phyloP scores from a whole-genome alignment of 2,329 filamentous ascomycete genomes.

The Beauveria sp. region DNA sequence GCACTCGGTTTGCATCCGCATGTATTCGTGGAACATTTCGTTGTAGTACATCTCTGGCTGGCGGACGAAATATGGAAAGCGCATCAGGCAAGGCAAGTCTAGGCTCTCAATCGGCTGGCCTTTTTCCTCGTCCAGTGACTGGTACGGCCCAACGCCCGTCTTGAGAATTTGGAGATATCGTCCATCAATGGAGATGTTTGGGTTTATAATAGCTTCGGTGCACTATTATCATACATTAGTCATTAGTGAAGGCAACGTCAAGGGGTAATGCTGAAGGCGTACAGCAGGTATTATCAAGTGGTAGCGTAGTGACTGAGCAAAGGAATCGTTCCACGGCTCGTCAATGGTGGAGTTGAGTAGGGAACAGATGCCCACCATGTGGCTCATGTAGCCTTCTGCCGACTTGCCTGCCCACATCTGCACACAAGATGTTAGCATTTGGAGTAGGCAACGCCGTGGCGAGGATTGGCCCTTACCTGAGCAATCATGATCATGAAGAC shows the following conservation, averaged over 20 bases:
- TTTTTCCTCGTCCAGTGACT: slow-evolving; percentile 5
- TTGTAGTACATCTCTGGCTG: slow-evolving; percentile 2
- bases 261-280: slow-evolving; percentile 6
- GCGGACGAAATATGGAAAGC: slow-evolving; percentile 1
- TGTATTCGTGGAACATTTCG: slow-evolving; percentile 1
- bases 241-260: background rate
- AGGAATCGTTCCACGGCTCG: slow-evolving; percentile 19
- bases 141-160: background rate
- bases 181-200: slow-evolving; percentile 6
- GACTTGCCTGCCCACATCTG: slow-evolving; percentile 25
- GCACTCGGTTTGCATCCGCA: slow-evolving; percentile 4
- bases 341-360: slow-evolving; percentile 21
- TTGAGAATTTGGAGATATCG: background rate
- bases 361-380: slow-evolving; percentile 26
- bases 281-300: slow-evolving; percentile 27
- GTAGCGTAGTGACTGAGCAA: slow-evolving; percentile 22
- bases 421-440: background rate
- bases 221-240: background rate
- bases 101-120: slow-evolving; percentile 11
- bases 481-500: slow-evolving; percentile 30
- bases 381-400: slow-evolving; percentile 19
- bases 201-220: slow-evolving; percentile 9
- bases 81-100: slow-evolving; percentile 9
- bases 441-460: background rate
- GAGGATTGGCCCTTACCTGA: slow-evolving; percentile 19